Evolutionary conservation across 768 basidiomycete species (phyloP), one percentile per base, ranked within the genome.

Genomic region (Hericium alpestre): DNA sequence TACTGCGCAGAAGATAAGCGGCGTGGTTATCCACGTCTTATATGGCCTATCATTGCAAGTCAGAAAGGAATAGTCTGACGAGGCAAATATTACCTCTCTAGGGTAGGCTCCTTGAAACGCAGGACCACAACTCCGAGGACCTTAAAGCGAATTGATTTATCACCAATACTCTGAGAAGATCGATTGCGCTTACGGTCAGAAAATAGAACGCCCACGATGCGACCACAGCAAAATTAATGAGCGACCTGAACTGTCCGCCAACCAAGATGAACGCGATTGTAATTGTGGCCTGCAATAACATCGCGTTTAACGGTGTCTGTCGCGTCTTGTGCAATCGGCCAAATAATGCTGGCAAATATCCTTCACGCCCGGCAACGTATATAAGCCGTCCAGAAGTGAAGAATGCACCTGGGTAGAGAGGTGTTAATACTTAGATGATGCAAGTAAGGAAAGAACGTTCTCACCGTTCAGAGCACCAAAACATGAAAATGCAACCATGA

Each of bases 401-500:
- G 57, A 84, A 83, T 0, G 81, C 77, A 9, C 83, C 85, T 88
- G 59, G 11, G 54, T 58, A 51, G 25, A 25, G 41, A 25, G 41
- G 55, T 59, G 63, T 20, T 46, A n/a, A 22, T 41, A 58, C 53
- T 56, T 62, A 39, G 53, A 53, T 32, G 37, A 38, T 60, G 47
- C 48, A 47, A 16, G 38, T 10, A 57, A 5, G 32, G 22, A 27
- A 56, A 51, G 11, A 18, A 15, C n/a, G 55, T 65, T 66, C 61
- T 46, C 63, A 82, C 93, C 89, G 67, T 96, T 95, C 54, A 99
- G 71, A 1, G 96, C 93, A 16, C 95, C 95, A 62, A 99, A 92
- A 68, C 93, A 96, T 2, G 93, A 96, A 57, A 97, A 78, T 1
- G 93, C 90, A 13, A 99, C 95, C 79, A 93, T 83, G 53, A 85